Evolutionary conservation across 345 rosid species (phyloP).

Genomic region (Lumnitzera racemosa): DNA sequence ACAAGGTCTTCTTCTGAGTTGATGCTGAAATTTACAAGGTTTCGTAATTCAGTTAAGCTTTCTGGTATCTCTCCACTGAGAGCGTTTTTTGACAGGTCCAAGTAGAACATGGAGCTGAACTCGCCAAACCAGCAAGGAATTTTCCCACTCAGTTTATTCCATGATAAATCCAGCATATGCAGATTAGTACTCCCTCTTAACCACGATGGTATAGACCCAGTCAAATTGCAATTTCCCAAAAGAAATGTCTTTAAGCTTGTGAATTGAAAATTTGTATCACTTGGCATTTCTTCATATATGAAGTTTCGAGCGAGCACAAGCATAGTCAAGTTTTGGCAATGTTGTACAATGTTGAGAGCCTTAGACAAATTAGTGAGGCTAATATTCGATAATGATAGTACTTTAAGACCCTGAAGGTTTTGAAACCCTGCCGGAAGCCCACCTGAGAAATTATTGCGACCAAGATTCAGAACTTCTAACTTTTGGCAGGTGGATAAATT

Average conservation of each 20-base stretch:
- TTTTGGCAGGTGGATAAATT: slow-evolving; percentile 5
- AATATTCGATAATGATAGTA: slow-evolving; percentile 3
- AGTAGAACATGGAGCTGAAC: slow-evolving; percentile 6
- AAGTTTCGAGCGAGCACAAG: slow-evolving; percentile 3
- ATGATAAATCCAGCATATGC: slow-evolving; percentile 10
- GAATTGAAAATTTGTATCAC: background rate
- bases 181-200: background rate
- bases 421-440: slow-evolving; percentile 7
- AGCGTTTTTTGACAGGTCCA: slow-evolving; percentile 8
- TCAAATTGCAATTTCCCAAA: background rate
- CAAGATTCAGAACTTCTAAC: slow-evolving; percentile 6
- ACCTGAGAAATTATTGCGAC: slow-evolving; percentile 4
- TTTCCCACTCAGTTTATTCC: slow-evolving; percentile 4
- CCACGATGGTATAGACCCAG: slow-evolving; percentile 5
- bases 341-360: slow-evolving; percentile 1
- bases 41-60: slow-evolving; percentile 2
- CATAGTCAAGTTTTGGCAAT: background rate
- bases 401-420: slow-evolving; percentile 6
- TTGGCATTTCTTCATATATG: background rate
- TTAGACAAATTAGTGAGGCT: slow-evolving; percentile 1
- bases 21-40: background rate
- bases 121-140: slow-evolving; percentile 2
- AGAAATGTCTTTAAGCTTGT: slow-evolving; percentile 3
- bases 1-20: too few species aligned
- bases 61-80: slow-evolving; percentile 7